Base-by-base conservation (phyloP, 164 flowering plant species). In the Magnolia changhungtana region DNA sequence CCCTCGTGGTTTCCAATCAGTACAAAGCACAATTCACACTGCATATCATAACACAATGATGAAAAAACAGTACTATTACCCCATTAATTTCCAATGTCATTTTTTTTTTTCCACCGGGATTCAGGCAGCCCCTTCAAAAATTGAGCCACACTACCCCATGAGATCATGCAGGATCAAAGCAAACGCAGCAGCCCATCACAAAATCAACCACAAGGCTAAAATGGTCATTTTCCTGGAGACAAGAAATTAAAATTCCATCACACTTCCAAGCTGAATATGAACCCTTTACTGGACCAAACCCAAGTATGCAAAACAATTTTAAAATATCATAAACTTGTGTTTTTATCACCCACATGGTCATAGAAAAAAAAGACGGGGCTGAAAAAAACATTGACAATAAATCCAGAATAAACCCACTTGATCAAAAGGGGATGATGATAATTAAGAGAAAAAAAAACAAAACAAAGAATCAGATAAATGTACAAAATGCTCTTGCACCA, bases 401-500 rank as follows among this genome's bases (percentile, higher is more conserved):
- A 49, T 21, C 58, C 69, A 50, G 49, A 75, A 65, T 21, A 59
- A 45, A 20, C 21, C 68, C 69, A 23, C 29, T 13, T 21, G 27
- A 51, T 50, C n/a, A 24, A 72, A 72, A 52, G 75, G 55, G 67
- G 67, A 2, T 7, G 23, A 61, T 29, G 74, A 13, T 55, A 11
- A 55, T 55, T 55, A 55, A 23, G 45, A 27, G 27, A 64, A 49
- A 14, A 19, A 67, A 14, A 27, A 29, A 23, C 20, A 19, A 72
- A 31, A 24, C 45, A 31, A 65, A 49, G 20, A 74, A 74, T 51
- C 67, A 77, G 71, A 21, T 63, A 68, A 74, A 73, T 80, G 82
- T 80, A 80, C 82, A 80, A 51, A 73, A 31, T 6, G 50, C 11
- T 59, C 24, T 73, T 29, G 75, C 52, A 10, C 55, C 55, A 20